Base-by-base conservation (phyloP, 768 basidiomycete genomes). In the Termitomyces sp. region DNA sequence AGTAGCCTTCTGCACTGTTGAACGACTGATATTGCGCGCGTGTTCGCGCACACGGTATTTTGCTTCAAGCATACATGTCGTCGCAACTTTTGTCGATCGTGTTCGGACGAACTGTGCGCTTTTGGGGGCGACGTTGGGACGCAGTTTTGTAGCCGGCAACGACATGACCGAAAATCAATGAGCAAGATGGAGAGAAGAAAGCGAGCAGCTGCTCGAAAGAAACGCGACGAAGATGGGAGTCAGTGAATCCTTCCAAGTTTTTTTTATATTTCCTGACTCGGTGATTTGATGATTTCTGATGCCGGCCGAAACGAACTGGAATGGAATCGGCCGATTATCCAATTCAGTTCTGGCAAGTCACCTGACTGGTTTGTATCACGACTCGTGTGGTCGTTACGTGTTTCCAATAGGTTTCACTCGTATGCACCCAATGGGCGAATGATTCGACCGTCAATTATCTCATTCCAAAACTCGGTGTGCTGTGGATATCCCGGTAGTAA, bases 31-130 rank as follows among this genome's bases (percentile, higher is more conserved):
- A 66, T 83, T 78, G 65, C 93, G 77, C 9, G 85, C 87, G 74
- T 89, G 86, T 66, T 91, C 90, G 66, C 83, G 77, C 54, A 93
- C 88, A 73, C 91, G 84, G 52, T 84, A 83, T 76, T 89, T 92
- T 45, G 91, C 91, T 46, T 94, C 92, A 58, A 88, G 68, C 69
- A 89, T 87, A 15, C 54, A 60, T 16, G 85, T 56, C 2, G 75
- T 62, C 33, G 76, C 62, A 11, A 80, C 75, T 53, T 73, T 73
- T 8, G 84, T 84, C 0, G 85, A 85, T 60, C 77, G 76, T 52
- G 77, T 75, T 63, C 86, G 76, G 12, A 74, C 68, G 59, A 82
- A 77, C 33, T 70, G 63, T 60, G 68, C 41, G 52, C 61, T 66
- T 66, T 67, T 65, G 60, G 65, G 62, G 48, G 80, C 75, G 64